phyloP scores from a whole-genome alignment of 495 filamentous ascomycete genomes.

The Niebla homalea region DNA sequence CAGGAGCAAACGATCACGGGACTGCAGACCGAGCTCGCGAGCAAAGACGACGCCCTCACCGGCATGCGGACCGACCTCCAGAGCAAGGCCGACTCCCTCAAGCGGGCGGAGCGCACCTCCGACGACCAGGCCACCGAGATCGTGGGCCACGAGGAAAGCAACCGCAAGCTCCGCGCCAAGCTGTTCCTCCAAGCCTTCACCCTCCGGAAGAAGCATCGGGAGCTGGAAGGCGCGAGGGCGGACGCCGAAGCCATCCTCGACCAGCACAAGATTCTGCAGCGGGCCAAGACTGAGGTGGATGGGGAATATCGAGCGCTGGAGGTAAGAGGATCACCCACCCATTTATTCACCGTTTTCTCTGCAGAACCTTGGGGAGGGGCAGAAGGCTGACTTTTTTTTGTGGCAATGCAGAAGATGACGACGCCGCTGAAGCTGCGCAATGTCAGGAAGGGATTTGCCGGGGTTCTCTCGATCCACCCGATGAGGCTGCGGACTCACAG shows the following conservation, averaged over 20 bases:
- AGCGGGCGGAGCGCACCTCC: neutral
- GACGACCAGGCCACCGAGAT: neutral
- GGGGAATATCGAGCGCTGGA: neutral
- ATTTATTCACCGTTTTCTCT: neutral
- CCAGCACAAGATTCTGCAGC: neutral
- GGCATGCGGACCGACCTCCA: no score
- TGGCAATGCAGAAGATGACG: neutral
- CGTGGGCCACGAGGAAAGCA: neutral
- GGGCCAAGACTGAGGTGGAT: neutral
- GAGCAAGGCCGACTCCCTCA: no score
- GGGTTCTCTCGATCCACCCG: neutral
- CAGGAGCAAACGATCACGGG: no score
- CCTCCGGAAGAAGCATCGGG: neutral
- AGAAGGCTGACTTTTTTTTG: neutral
- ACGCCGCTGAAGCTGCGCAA: neutral
- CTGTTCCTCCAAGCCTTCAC: no score
- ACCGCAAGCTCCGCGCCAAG: neutral
- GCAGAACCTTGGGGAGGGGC: neutral
- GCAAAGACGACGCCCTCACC: no score
- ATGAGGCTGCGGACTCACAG: slow-evolving; percentile 1
- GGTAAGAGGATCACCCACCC: neutral
- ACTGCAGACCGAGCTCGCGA: no score
- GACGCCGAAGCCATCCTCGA: neutral
- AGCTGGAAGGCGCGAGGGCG: neutral
- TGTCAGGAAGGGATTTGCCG: neutral